phyloP scores from a whole-genome alignment of 208 protist species.

The Acanthamoeba castellanii region DNA sequence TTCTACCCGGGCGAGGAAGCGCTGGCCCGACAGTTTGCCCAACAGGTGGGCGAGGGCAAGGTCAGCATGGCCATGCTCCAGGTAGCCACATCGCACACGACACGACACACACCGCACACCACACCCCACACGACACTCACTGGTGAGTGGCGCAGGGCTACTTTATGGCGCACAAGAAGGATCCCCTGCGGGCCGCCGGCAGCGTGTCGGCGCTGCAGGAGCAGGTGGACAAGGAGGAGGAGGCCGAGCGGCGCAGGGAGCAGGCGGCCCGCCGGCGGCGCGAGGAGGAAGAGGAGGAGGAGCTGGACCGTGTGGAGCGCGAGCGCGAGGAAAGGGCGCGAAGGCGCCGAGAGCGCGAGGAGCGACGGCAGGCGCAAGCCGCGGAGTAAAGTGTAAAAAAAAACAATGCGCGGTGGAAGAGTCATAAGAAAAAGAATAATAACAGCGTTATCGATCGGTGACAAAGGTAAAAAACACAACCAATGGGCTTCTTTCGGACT shows the following conservation, averaged over 20 bases:
- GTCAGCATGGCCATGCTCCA: slow-evolving; percentile 73
- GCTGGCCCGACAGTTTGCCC: slow-evolving; percentile 15
- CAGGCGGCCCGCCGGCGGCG: background rate
- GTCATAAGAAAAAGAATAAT: too few relatives aligned
- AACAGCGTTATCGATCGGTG: too few relatives aligned
- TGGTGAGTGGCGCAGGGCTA: background rate
- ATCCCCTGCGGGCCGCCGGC: background rate
- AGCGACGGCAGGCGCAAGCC: background rate
- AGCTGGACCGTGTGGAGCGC: background rate
- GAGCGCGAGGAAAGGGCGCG: slow-evolving; percentile 16
- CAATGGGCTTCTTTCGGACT: too few relatives aligned
- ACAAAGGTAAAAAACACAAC: too few relatives aligned
- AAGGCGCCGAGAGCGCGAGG: slow-evolving; percentile 1
- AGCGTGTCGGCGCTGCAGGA: background rate
- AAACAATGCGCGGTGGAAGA: too few relatives aligned
- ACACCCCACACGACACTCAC: background rate
- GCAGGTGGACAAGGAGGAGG: slow-evolving; percentile 16
- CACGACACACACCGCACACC: background rate
- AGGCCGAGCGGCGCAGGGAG: background rate
- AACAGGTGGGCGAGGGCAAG: background rate
- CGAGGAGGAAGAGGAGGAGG: slow-evolving; percentile 12
- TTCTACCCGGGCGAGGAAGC: slow-evolving; percentile 53
- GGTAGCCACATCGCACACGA: background rate
- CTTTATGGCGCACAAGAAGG: slow-evolving; percentile 68
- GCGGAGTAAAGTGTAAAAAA: too few relatives aligned